Percentiles rank a stretch among this genome's conserved stretches.
These are phyloP conservation scores for Neurospora hispaniola DNA, from an alignment of 495 filamentous ascomycete species.

Conservation along the genomic window DNA sequence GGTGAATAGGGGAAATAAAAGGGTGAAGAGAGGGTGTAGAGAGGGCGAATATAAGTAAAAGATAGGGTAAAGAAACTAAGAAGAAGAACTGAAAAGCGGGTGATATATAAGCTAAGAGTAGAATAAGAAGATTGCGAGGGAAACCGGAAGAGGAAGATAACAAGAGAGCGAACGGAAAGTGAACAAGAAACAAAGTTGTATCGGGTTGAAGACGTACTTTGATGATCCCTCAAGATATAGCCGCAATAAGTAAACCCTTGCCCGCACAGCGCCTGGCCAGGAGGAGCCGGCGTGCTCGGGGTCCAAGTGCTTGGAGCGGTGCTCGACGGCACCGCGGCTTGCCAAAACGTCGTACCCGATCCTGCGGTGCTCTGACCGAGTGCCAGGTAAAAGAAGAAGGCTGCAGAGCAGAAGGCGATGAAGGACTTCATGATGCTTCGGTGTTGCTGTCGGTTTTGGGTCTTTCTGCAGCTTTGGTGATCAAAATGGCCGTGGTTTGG, in stretches of 20 bases:
- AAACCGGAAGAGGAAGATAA: rapidly evolving
- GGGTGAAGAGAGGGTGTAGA: too few relatives aligned
- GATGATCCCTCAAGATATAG: conserved; percentile 30
- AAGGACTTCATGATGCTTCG: not conserved
- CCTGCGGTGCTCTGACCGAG: conserved; percentile 4
- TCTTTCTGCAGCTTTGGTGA: not conserved
- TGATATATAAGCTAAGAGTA: not conserved
- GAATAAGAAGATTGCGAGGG: rapidly evolving
- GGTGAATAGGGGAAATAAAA: not conserved
- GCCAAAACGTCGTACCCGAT: not conserved
- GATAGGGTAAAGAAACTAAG: not conserved
- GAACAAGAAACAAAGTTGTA: rapidly evolving
- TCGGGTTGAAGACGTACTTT: conserved; percentile 17
- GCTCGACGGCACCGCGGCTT: conserved; percentile 2
- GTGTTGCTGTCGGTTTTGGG: not conserved
- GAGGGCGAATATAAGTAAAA: not conserved
- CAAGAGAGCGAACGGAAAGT: not conserved
- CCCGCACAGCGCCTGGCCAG: conserved; percentile 20
- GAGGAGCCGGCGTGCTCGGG: conserved; percentile 5
- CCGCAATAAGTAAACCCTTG: conserved; percentile 37
- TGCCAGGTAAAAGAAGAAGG: conserved; percentile 7
- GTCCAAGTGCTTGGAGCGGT: not conserved
- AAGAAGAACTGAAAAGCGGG: not conserved
- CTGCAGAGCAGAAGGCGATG: not conserved
- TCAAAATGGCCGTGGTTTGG: not conserved